Percentiles rank a stretch among this genome's conserved stretches.
Evolutionary conservation across 768 basidiomycete genomes (phyloP).

Genomic region (Tricholoma sp.): DNA sequence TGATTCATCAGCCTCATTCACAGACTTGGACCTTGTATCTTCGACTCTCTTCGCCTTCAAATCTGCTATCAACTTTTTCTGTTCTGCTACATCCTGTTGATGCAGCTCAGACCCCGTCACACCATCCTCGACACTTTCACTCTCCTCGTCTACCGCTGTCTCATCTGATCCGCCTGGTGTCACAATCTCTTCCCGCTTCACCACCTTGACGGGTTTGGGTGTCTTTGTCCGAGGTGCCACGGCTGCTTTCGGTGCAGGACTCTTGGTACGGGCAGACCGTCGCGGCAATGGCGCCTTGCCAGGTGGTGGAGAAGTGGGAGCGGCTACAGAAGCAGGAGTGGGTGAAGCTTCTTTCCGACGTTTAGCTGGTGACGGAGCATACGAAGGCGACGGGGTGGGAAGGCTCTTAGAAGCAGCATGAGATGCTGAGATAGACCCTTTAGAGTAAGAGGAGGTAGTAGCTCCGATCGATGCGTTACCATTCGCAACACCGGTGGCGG

Average conservation of each 20-base stretch:
- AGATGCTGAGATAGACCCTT: constrained; percentile 15
- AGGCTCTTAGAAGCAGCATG: constrained; percentile 27
- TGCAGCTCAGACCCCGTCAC: constrained; percentile 58
- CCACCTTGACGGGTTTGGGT: constrained; percentile 26
- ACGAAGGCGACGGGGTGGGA: constrained; percentile 38
- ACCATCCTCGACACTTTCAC: constrained; percentile 44
- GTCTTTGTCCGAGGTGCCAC: constrained; percentile 35
- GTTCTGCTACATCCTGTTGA: constrained; percentile 69
- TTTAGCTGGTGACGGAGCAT: constrained; percentile 46
- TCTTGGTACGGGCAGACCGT: constrained; percentile 37
- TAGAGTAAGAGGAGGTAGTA: constrained; percentile 12
- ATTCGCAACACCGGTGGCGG: constrained; percentile 21
- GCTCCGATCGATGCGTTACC: constrained; percentile 8
- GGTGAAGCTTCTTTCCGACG: constrained; percentile 62
- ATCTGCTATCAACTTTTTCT: constrained; percentile 68
- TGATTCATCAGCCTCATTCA: constrained; percentile 46
- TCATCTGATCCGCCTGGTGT: constrained; percentile 57
- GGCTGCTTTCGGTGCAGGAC: constrained; percentile 32
- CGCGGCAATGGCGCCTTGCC: constrained; percentile 17
- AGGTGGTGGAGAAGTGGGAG: constrained; percentile 33
- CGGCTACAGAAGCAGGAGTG: constrained; percentile 33
- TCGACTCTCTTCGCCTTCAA: constrained; percentile 61
- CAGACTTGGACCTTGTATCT: constrained; percentile 20
- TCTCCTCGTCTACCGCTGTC: constrained; percentile 63
- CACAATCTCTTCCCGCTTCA: constrained; percentile 28